Conservation (phyloP, 768 basidiomycete species). For the Boletus vermiculosoides region DNA sequence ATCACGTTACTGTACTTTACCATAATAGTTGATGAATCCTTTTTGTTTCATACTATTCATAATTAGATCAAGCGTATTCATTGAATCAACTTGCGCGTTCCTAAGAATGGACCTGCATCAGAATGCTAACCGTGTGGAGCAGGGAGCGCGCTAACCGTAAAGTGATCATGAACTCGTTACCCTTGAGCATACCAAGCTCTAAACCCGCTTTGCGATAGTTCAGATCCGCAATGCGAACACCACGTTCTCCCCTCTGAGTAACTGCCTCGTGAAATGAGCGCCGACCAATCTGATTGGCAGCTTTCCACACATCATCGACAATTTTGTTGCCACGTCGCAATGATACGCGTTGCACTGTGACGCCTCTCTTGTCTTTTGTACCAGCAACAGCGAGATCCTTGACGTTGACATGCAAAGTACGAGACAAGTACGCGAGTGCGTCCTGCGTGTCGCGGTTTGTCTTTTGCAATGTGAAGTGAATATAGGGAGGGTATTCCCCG, state of each 20-base stretch:
- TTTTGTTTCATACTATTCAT: constrained; percentile 74
- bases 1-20: constrained; percentile 37
- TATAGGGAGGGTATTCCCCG: constrained; percentile 78
- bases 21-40: constrained; percentile 99
- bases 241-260: constrained; percentile 80
- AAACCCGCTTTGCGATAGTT: constrained; percentile 78
- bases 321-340: constrained; percentile 74
- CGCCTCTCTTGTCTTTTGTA: constrained; percentile 97
- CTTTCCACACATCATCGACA: constrained; percentile 82
- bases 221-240: constrained; percentile 84
- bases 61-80: constrained; percentile 68
- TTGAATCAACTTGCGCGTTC: constrained; percentile 78
- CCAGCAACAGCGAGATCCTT: constrained; percentile 91
- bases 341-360: constrained; percentile 90
- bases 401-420: constrained; percentile 68
- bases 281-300: constrained; percentile 66
- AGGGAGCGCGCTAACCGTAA: constrained; percentile 55
- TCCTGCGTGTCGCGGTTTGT: constrained; percentile 98
- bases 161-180: constrained; percentile 94
- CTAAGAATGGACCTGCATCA: constrained; percentile 39
- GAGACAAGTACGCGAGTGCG: constrained; percentile 76
- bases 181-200: constrained; percentile 95
- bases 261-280: constrained; percentile 57
- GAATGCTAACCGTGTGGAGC: constrained; percentile 16
- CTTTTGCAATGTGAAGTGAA: constrained; percentile 96